Evolutionary conservation across 2,329 filamentous ascomycete genomes (phyloP), one percentile per base, ranked within the genome.

Genomic region (Fonsecaea nubica): DNA sequence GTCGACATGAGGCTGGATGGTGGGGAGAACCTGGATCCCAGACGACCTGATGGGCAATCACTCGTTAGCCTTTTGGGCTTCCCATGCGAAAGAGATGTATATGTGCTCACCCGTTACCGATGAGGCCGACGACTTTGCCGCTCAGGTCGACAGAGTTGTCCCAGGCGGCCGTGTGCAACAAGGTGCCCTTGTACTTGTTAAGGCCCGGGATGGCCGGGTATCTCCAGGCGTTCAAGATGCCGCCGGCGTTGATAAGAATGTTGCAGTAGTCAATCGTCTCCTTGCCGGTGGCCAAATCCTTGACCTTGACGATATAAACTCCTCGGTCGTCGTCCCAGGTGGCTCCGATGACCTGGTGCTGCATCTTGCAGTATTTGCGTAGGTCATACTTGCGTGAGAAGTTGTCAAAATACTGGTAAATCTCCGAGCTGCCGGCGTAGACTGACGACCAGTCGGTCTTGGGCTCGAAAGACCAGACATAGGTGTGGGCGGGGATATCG

Each of bases 361-460:
- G 45, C 7, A 45, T 33, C 63, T 83, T 82, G 2, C 87, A 77
- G 60, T 86, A 83, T 40, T 85, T 80, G 73, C 90, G 88, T 1
- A 91, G 85, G 60, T 87, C 82, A 74, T 91, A 84, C 71, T 91
- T 90, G 7, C 79, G 79, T 0, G 89, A 88, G 4, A 90, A 77
- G 0, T 76, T 76, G 71, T 90, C 83, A 87, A 89, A 89, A 74
- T 92, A 92, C 12, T 86, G 82, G 9, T 82, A 79, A 65, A 92
- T 92, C 75, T 92, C 90, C 3, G 79, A 74, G 0, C 89, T 89
- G 45, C 86, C 85, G 0, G 89, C 85, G 73, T 90, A 92, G 64
- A 88, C 82, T 71, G 91, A 87, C 0, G 83, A 84, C 90, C 90
- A 92, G 70, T 90, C 82, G 0, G 83, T 85, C 65, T 91, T 92